These are phyloP conservation scores for Pyrenula massariospora DNA, from an alignment of 495 filamentous ascomycete genomes.

Conservation along the genomic window DNA sequence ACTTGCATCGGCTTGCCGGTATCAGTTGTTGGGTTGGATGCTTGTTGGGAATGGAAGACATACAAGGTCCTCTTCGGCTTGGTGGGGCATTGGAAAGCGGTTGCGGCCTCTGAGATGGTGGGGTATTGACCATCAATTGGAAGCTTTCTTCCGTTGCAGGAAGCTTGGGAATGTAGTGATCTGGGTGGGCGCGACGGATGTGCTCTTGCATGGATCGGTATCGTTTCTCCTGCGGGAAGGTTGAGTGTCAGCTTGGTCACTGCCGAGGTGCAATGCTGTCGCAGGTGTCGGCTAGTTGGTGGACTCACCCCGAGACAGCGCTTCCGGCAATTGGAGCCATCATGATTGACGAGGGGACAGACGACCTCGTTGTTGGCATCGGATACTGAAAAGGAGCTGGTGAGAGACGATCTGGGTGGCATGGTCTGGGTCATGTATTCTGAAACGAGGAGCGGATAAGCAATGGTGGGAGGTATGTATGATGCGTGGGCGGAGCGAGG, in stretches of 20 bases:
- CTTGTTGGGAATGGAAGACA: not conserved
- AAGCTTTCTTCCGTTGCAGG: slow-evolving; percentile 99
- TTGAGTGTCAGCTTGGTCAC: not conserved
- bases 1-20: slow-evolving; percentile 22
- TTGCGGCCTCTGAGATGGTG: slow-evolving; percentile 60
- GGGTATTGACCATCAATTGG: slow-evolving; percentile 83
- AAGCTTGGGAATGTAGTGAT: slow-evolving; percentile 96
- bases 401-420: slow-evolving; percentile 80
- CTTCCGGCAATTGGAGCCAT: slow-evolving; percentile 96
- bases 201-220: slow-evolving; percentile 99
- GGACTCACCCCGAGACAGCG: slow-evolving; percentile 88
- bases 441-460: not conserved
- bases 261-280: not conserved
- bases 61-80: slow-evolving; percentile 26
- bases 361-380: slow-evolving; percentile 93
- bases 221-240: slow-evolving; percentile 65
- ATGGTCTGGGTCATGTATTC: slow-evolving; percentile 45
- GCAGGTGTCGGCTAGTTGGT: slow-evolving; percentile 3
- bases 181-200: slow-evolving; percentile 92
- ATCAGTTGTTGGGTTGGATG: slow-evolving; percentile 15
- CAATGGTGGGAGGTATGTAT: not conserved
- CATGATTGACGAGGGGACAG: slow-evolving; percentile 89
- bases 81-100: slow-evolving; percentile 39
- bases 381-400: slow-evolving; percentile 82
- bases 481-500: not conserved